Conservation (phyloP, 192 early-diverging fungal genomes). For the Obelidium mucronatum region DNA sequence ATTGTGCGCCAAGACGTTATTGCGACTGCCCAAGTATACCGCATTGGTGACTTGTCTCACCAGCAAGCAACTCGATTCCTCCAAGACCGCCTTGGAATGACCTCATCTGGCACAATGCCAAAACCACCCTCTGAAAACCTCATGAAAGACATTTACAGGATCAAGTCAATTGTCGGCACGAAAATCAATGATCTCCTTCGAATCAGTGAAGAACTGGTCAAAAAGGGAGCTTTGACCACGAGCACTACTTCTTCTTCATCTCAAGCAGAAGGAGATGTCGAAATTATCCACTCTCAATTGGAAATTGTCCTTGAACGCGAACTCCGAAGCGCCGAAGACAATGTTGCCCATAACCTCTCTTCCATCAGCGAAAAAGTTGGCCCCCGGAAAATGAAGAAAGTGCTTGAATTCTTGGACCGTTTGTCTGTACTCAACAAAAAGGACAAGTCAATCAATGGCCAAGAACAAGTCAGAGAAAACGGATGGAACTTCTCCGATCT, state of each 20-base stretch:
- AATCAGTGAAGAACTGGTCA: slow-evolving; percentile 24
- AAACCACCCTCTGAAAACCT: neutral
- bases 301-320: neutral
- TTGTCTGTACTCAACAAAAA: neutral
- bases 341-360: neutral
- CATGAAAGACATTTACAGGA: neutral
- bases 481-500: neutral
- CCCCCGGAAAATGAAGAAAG: neutral
- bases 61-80: slow-evolving; percentile 5
- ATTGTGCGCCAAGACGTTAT: slow-evolving; percentile 11
- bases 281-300: neutral
- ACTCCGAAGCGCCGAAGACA: neutral
- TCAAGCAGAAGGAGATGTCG: neutral
- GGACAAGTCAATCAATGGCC: neutral
- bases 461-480: neutral
- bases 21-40: slow-evolving; percentile 22
- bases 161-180: slow-evolving; percentile 18
- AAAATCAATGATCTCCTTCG: slow-evolving; percentile 30
- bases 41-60: slow-evolving; percentile 12
- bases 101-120: neutral
- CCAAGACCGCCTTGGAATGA: slow-evolving; percentile 1
- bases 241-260: too few species aligned
- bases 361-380: neutral
- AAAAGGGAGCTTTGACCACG: slow-evolving; percentile 17
- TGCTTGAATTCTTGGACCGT: neutral